Percentiles rank a stretch among this genome's conserved stretches.
Evolutionary conservation across 2,329 filamentous ascomycete genomes (phyloP).

Genomic region (Pleomassaria siparia): DNA sequence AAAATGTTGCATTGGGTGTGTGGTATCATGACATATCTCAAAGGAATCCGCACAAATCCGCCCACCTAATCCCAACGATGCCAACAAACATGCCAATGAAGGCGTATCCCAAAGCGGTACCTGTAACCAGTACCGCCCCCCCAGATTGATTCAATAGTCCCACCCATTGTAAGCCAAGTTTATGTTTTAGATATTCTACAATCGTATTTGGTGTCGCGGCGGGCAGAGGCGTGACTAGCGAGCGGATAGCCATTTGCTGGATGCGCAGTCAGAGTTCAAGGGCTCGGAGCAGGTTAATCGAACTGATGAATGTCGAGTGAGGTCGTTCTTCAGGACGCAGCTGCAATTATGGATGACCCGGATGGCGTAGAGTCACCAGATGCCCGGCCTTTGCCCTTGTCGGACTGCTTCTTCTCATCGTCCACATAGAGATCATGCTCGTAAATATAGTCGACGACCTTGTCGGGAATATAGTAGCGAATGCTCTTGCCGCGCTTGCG

Average conservation of each 20-base stretch:
- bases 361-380: conserved; percentile 16
- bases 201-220: background rate
- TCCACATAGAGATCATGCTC: conserved; percentile 43
- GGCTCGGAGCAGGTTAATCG: background rate
- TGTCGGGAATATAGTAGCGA: conserved; percentile 45
- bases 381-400: conserved; percentile 37
- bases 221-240: background rate
- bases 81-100: conserved; percentile 21
- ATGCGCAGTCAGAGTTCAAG: background rate
- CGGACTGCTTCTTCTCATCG: conserved; percentile 40
- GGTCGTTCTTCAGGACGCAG: conserved; percentile 9
- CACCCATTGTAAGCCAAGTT: background rate
- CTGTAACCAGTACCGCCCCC: background rate
- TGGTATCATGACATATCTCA: conserved; percentile 39
- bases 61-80: conserved; percentile 8
- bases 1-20: conserved; percentile 22
- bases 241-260: background rate
- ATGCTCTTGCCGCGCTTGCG: conserved; percentile 46
- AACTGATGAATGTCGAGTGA: background rate
- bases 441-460: conserved; percentile 44
- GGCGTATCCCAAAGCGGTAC: conserved; percentile 11
- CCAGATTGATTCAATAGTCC: background rate
- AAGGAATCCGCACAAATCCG: conserved; percentile 6
- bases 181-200: background rate
- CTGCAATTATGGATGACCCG: conserved; percentile 22